Base-by-base conservation (phyloP, 805 yeast genomes). In the Kodamaea kaohsiungensis region DNA sequence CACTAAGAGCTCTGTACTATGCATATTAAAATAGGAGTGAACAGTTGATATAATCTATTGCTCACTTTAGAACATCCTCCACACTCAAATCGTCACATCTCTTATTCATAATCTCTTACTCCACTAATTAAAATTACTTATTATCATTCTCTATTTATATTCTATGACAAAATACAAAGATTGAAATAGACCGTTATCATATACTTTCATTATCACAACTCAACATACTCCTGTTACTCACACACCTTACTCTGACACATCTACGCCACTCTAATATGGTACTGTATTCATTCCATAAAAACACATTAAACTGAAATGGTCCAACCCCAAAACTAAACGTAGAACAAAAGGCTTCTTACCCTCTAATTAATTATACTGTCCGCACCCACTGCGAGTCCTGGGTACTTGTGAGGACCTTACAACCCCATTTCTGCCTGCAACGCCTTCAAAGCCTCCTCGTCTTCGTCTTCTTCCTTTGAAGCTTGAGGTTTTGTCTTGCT, bases 381-480 rank as follows among this genome's bases (percentile, higher is more conserved):
- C 35, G 35, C 35, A 30, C 35, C 35, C 13, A 12, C 35, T 9
- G 35, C 35, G 13, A 9, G 35, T 8, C 13, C 10, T 16, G 18
- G 18, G 42, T 38, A 16, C 42, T 46, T 16, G 43, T 16, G 9
- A 8, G 6, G 25, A 6, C 3, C 25, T 72, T 70, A 87, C 67
- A 88, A 76, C 12, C 95, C 95, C 95, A 89, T 88, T 70, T 89
- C 95, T 22, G 91, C 93, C 69, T 89, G 96, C 59, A 89, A 72
- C 54, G 87, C 91, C 65, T 83, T 83, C 67, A 89, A 78, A 33
- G 95, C 96, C 66, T 84, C 85, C 70, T 88, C 95, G 66, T 89
- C 96, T 64, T 89, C 96, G 65, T 88, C 93, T 54, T 86, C 90
- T 46, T 79, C 84, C 15, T 60, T 61, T 6, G 63, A 62, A 2